Evolutionary conservation across 2,329 filamentous ascomycete genomes (phyloP), one percentile per base, ranked within the genome.

Genomic region (Tolypocladium ovalisporum): DNA sequence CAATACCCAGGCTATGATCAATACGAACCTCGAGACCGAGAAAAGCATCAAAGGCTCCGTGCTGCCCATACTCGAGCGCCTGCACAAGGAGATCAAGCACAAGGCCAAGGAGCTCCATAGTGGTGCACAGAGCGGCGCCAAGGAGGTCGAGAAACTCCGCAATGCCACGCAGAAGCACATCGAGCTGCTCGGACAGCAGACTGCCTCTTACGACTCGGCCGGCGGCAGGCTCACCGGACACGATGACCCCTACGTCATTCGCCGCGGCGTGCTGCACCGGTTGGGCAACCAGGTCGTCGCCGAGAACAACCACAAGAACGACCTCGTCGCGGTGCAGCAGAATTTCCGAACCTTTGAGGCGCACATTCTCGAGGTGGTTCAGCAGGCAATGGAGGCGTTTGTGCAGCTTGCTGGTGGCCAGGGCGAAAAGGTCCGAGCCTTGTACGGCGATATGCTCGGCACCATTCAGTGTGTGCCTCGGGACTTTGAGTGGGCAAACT

Each of bases 31-130:
- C 65, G 93, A 97, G 71, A 96, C 92, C 7, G 91, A 94, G 65
- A 94, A 94, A 78, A 89, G 85, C 64, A 81, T 99, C 63, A 96
- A 93, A 74, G 87, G 86, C 59, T 86, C 86, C 17, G 88, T 97
- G 35, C 79, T 96, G 24, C 94, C 93, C 40, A 86, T 93, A 62
- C 86, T 99, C 68, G 90, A 95, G 66, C 88, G 91, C 55, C 79
- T 99, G 54, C 92, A 97, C 76, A 87, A 90, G 71, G 94, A 97
- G 72, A 94, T 99, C 79, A 99, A 97, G 81, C 86, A 88, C 76
- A 97, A 97, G 78, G 81, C 84, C 62, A 97, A 97, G 78, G 92
- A 97, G 74, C 81, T 99, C 54, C 80, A 83, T 49, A 81, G 85
- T 60, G 92, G 93, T 10, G 90, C 89, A 27, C 82, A 85, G 60